These are phyloP conservation scores for Tetrapisispora phaffii DNA, from an alignment of 805 yeast genomes.

Conservation along the genomic window DNA sequence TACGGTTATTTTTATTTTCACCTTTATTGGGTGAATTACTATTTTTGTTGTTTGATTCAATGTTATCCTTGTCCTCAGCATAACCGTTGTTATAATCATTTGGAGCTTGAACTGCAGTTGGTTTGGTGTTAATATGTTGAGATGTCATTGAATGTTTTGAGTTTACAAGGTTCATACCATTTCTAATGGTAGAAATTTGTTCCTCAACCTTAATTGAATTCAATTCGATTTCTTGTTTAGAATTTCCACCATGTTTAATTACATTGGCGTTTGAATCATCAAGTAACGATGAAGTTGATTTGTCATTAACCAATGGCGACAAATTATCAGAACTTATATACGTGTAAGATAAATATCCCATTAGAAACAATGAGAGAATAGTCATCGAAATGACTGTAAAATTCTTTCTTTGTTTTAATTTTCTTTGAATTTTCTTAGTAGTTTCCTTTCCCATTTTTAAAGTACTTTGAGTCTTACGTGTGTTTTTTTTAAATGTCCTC, in stretches of 20 bases:
- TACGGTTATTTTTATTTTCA: background rate
- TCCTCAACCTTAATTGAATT: constrained; percentile 11
- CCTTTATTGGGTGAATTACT: background rate
- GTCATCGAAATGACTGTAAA: background rate
- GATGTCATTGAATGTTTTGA: background rate
- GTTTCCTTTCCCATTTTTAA: background rate
- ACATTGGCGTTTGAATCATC: background rate
- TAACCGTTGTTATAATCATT: background rate
- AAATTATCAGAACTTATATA: background rate
- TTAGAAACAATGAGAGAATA: background rate
- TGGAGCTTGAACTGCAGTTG: background rate
- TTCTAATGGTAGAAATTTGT: constrained; percentile 11
- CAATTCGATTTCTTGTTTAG: constrained; percentile 4
- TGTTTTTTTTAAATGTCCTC: background rate
- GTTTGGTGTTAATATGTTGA: background rate
- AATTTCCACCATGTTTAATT: background rate
- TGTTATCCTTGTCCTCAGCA: constrained; percentile 20
- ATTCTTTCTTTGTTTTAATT: background rate
- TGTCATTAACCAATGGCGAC: background rate
- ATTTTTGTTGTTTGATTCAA: constrained; percentile 39
- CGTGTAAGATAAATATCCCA: background rate
- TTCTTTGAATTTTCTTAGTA: background rate
- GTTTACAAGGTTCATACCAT: constrained; percentile 6
- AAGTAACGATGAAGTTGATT: background rate
- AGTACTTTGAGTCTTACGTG: too few species aligned